Evolutionary conservation across 2,329 filamentous ascomycete species (phyloP).

Genomic region (Fusarium sp.): DNA sequence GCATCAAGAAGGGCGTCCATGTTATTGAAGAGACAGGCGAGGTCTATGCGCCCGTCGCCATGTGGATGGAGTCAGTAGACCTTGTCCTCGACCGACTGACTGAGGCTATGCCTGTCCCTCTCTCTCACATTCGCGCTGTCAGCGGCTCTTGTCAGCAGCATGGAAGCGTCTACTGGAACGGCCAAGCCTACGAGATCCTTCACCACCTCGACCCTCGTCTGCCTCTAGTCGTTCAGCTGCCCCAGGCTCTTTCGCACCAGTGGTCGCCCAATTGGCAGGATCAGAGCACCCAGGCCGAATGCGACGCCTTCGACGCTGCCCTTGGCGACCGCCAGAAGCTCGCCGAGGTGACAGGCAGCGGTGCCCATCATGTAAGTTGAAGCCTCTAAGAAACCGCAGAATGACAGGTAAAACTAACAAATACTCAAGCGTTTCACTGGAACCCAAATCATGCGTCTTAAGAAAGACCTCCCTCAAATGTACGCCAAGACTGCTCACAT

Average conservation of each 20-base stretch:
- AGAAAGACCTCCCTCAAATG: slow-evolving; percentile 80
- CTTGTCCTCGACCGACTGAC: slow-evolving; percentile 80
- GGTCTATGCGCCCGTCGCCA: slow-evolving; percentile 89
- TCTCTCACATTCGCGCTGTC: slow-evolving; percentile 80
- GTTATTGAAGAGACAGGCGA: slow-evolving; percentile 85
- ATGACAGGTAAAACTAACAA: slow-evolving; percentile 21
- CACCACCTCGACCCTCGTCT: slow-evolving; percentile 67
- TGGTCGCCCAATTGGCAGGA: slow-evolving; percentile 99
- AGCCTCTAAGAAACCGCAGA: slow-evolving; percentile 5
- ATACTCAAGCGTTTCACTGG: slow-evolving; percentile 84
- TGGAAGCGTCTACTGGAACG: slow-evolving; percentile 93
- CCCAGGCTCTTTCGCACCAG: slow-evolving; percentile 79
- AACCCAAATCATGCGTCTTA: slow-evolving; percentile 93
- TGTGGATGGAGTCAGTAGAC: slow-evolving; percentile 95
- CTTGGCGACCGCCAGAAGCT: slow-evolving; percentile 75
- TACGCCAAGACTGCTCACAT: slow-evolving; percentile 86
- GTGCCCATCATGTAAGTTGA: slow-evolving; percentile 85
- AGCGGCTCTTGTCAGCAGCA: slow-evolving; percentile 97
- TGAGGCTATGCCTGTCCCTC: slow-evolving; percentile 70
- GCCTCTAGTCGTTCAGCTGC: slow-evolving; percentile 77
- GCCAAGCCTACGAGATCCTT: slow-evolving; percentile 73
- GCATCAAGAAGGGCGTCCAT: slow-evolving; percentile 87
- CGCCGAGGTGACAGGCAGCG: slow-evolving; percentile 86
- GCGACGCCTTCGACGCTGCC: slow-evolving; percentile 83
- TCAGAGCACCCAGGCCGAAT: slow-evolving; percentile 91